A percentile compares a stretch with the other conserved stretches of the same genome.
These are phyloP conservation scores for Salix brachista DNA, from an alignment of 345 rosid species.

Conservation along the genomic window DNA sequence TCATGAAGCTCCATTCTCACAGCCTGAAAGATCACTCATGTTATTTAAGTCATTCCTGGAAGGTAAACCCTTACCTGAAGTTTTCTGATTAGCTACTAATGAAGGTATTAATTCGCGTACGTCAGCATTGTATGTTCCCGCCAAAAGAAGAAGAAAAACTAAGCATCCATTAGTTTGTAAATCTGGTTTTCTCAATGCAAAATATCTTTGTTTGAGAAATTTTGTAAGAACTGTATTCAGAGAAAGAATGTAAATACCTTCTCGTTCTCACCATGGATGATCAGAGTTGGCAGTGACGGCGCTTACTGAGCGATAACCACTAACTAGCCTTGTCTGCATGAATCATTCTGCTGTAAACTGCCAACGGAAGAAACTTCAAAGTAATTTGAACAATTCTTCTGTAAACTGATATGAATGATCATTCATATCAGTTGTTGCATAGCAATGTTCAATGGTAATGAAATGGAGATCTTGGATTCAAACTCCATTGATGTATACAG, in stretches of 20 bases:
- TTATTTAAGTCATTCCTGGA: slow-evolving; percentile 69
- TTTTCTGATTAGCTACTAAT: slow-evolving; percentile 6
- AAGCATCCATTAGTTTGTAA: background rate
- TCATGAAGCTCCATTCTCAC: slow-evolving; percentile 94
- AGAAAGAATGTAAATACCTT: background rate
- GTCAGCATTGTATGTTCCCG: background rate
- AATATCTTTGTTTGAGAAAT: background rate
- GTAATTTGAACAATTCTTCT: too few species aligned
- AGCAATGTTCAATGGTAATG: background rate
- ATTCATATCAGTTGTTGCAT: too few species aligned
- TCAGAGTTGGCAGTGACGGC: background rate
- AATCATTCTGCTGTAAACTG: background rate
- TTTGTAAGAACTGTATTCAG: background rate
- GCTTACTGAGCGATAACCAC: background rate
- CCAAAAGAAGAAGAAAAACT: background rate
- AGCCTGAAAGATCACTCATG: slow-evolving; percentile 91
- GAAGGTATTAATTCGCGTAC: background rate
- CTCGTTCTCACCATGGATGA: background rate
- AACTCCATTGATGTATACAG: background rate
- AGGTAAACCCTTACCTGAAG: slow-evolving; percentile 62
- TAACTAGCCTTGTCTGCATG: background rate
- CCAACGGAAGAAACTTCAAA: background rate
- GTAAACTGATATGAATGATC: background rate
- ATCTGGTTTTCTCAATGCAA: background rate
- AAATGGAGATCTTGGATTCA: background rate